A percentile compares a stretch with the other conserved stretches of the same genome.
Evolutionary conservation across 106 monocot genomes (phyloP).

Genomic region (Allium fistulosum): DNA sequence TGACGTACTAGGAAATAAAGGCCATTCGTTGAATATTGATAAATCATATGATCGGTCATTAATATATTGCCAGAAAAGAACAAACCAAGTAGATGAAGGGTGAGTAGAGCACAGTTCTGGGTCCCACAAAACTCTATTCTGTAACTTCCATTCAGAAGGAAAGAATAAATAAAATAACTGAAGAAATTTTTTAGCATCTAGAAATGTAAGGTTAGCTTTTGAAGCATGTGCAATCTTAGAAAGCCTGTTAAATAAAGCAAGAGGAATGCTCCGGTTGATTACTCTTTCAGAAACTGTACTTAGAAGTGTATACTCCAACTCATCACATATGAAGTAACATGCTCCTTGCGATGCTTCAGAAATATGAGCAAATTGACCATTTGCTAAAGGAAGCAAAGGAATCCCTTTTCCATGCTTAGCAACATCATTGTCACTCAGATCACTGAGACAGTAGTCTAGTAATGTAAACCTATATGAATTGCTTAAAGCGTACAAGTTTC

Average conservation of each 20-base stretch:
- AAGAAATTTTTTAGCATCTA: conserved; percentile 50
- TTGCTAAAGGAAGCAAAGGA: conserved; percentile 84
- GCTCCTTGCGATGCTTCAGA: conserved; percentile 26
- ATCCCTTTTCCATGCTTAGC: conserved; percentile 55
- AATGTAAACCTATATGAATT: conserved; percentile 58
- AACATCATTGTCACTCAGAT: conserved; percentile 50
- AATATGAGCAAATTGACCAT: conserved; percentile 62
- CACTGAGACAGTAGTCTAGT: conserved; percentile 80
- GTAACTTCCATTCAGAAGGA: conserved; percentile 72
- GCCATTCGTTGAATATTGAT: conserved; percentile 79
- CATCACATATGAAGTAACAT: conserved; percentile 61
- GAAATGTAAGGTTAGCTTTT: conserved; percentile 44
- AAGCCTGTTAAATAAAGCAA: conserved; percentile 42
- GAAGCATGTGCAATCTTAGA: conserved; percentile 54
- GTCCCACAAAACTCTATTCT: conserved; percentile 59
- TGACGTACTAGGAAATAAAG: conserved; percentile 83
- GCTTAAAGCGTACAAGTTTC: conserved; percentile 23
- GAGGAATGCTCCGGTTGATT: conserved; percentile 55
- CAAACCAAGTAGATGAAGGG: conserved; percentile 61
- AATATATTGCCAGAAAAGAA: conserved; percentile 88
- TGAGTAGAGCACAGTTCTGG: conserved; percentile 25
- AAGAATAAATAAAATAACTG: conserved; percentile 67
- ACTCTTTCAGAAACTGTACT: conserved; percentile 44
- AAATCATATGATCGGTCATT: conserved; percentile 48
- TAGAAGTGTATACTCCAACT: conserved; percentile 66